Evolutionary conservation across 192 early-diverging fungal genomes (phyloP), one percentile per base, ranked within the genome.

Genomic region (Glomus cerebriforme): DNA sequence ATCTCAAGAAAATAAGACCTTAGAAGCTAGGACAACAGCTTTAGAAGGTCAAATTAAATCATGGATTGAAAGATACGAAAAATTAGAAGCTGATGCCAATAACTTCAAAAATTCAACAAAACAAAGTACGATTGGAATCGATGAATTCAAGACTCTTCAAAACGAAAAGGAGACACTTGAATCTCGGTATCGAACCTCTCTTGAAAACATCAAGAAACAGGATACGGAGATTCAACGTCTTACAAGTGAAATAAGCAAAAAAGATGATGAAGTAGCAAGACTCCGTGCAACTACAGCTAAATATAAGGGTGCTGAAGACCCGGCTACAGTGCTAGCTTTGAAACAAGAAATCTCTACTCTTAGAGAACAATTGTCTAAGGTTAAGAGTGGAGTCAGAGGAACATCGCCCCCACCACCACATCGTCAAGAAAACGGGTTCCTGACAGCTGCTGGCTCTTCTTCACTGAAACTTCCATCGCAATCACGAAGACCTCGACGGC

Each of bases 41-140:
- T 83, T 93, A 70, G 95, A 95, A 80, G 82, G 78, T 39, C 93
- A 93, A 74, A 81, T 91, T 64, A 81, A 84, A 49, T 79, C 37
- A 60, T 94, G 90, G 93, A 91, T 85, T 83, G 92, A 95, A 59
- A 92, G 89, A 79, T 91, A 91, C 81, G 88, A 90, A 62, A 90
- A 89, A 73, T 85, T 88, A 77, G 91, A 93, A 60, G 74, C 85
- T 59, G 85, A 80, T 54, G 77, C 81, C 77, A 93, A 93, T 78
- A 81, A 82, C 12, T 73, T 85, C 47, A 86, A 88, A 77, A 81
- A 75, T 26, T 79, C 81, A 59, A 78, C 90, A 43, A 82, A 90
- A 79, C 86, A 85, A 67, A 82, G 87, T n/a, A 88, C 88, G 73
- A 91, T 91, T 76, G 80, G 92, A 31, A 86, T 90, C 73, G 85